These are phyloP conservation scores for Entonaema liquescens DNA, from an alignment of 495 filamentous ascomycete species.

Conservation along the genomic window DNA sequence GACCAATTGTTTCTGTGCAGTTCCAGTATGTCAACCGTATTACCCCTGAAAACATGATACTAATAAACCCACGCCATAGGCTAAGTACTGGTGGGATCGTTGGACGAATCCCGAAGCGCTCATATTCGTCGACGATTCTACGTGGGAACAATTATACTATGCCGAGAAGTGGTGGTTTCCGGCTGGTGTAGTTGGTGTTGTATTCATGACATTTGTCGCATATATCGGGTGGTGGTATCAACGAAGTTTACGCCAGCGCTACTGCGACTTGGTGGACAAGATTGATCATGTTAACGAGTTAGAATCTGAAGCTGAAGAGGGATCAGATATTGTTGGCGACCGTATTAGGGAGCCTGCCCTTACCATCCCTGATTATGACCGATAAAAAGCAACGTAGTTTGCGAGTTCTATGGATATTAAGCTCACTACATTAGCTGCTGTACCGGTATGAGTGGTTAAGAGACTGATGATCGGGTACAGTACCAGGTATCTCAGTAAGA, in stretches of 20 bases:
- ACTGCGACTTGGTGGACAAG: background rate
- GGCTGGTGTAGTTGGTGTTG: constrained; percentile 33
- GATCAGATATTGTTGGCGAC: background rate
- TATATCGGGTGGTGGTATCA: constrained; percentile 49
- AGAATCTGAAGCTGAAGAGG: background rate
- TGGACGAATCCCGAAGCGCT: constrained; percentile 12
- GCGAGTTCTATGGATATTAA: too few relatives aligned
- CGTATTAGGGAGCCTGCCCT: background rate
- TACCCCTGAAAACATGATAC: background rate
- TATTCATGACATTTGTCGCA: constrained; percentile 35
- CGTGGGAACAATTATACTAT: constrained; percentile 13
- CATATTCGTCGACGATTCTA: constrained; percentile 16
- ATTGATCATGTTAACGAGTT: constrained; percentile 6
- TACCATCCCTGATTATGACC: too few relatives aligned
- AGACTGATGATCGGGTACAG: too few relatives aligned
- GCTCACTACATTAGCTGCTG: too few relatives aligned
- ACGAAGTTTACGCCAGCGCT: constrained; percentile 24
- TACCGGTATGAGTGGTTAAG: too few relatives aligned
- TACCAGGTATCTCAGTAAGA: too few relatives aligned
- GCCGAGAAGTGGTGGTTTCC: constrained; percentile 19
- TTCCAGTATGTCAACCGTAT: background rate
- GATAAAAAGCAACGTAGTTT: too few relatives aligned
- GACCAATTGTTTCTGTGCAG: background rate
- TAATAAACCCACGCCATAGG: background rate
- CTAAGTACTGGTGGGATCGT: constrained; percentile 7